Evolutionary conservation across 345 rosid genomes (phyloP).

Genomic region (Syzygium aromaticum): DNA sequence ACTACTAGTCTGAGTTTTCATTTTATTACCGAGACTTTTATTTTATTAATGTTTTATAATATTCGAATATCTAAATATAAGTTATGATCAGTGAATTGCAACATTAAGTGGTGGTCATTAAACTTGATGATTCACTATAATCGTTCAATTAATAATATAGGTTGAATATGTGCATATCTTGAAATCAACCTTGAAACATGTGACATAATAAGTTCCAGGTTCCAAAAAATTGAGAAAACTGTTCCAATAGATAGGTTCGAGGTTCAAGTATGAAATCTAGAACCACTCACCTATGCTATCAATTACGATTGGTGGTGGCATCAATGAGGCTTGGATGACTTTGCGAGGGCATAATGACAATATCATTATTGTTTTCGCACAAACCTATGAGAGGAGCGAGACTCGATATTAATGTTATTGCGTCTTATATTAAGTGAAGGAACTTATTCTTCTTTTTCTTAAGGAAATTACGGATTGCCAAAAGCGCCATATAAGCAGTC

Average conservation of each 20-base stretch:
- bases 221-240: too few species aligned
- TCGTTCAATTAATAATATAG: too few species aligned
- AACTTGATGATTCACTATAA: accelerated
- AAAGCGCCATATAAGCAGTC: background rate
- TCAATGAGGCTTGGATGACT: background rate
- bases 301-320: background rate
- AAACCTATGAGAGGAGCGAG: background rate
- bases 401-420: background rate
- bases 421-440: background rate
- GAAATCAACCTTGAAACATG: accelerated
- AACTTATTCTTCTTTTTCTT: background rate
- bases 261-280: background rate
- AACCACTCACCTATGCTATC: accelerated
- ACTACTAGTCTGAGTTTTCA: background rate
- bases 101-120: too few species aligned
- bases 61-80: background rate
- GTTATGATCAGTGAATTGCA: accelerated
- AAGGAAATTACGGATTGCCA: background rate
- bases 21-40: too few species aligned
- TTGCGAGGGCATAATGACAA: background rate
- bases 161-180: accelerated
- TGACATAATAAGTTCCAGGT: accelerated
- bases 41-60: too few species aligned
- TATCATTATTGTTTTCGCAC: background rate
- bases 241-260: accelerated